Base-by-base conservation (phyloP, 83 land plant species). In the Isoetes engelmannii region DNA sequence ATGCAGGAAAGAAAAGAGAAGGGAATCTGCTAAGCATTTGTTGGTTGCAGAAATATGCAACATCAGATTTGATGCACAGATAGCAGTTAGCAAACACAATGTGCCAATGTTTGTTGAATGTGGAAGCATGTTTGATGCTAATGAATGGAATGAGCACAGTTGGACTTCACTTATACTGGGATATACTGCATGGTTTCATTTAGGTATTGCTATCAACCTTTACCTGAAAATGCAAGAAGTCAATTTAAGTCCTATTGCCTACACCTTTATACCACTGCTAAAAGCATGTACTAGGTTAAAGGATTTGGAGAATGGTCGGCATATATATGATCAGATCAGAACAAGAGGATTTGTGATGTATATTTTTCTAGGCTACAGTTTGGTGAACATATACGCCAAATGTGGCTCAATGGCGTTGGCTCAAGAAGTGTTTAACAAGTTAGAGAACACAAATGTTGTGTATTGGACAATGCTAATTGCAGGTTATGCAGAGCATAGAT, bases 191-290 rank as follows among this genome's bases (percentile, higher is more conserved):
- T 28, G 4, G 45, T 71, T 63, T 15, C 42, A 48, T 7, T 37
- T 44, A 1, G 44, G 48, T 10, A 47, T 60, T 37, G 78, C 77
- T 7, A 13, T 78, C 19, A 9, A 18, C 12, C 20, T 68, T 0
- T 78, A 42, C 45, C 59, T 7, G 12, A 60, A 50, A 51, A 78
- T 78, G 80, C 67, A 46, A 45, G 15, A 43, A 42, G 48, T 49
- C 8, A 56, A 48, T 48, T n/a, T 69, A 10, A 20, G 8, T 43
- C 72, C 80, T 8, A 50, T 60, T 44, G 17, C 21, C 7, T 67
- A 45, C 41, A 78, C 78, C 4, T 6, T 67, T 10, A 45, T 74
- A 7, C 37, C 50, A 48, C 61, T 80, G 15, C 63, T 80, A 5
- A 62, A 62, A 21, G 65, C 65, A 42, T 62, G 65, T 62, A 46